Conservation (phyloP, 345 rosid species). For the Aurinia saxatilis region DNA sequence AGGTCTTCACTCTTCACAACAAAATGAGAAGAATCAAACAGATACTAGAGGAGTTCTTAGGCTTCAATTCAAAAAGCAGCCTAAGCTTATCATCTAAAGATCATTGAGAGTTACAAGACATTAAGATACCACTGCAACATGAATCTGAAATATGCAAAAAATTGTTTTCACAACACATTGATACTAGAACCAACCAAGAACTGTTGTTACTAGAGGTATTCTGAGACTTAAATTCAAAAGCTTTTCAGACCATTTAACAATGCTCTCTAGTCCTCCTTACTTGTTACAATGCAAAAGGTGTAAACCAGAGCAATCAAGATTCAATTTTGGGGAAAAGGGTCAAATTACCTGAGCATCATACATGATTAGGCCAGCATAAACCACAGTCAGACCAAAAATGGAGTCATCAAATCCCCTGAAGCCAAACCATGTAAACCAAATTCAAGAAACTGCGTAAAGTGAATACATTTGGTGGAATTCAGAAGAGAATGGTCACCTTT, state of each 20-base stretch:
- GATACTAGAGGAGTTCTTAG: too few relatives aligned
- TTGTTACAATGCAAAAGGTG: neutral
- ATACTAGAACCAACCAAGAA: too few relatives aligned
- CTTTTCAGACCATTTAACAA: neutral
- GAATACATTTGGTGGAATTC: neutral
- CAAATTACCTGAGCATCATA: conserved; percentile 79
- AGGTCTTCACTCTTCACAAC: neutral
- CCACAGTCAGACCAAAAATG: conserved; percentile 62
- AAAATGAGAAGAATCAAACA: neutral
- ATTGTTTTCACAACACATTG: too few relatives aligned
- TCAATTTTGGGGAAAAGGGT: neutral
- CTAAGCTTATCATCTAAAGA: too few relatives aligned
- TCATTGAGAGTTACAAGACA: neutral
- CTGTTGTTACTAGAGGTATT: too few relatives aligned
- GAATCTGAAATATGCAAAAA: too few relatives aligned
- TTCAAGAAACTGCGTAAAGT: neutral
- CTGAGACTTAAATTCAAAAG: neutral
- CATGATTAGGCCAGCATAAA: conserved; percentile 84
- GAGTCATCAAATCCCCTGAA: conserved; percentile 85
- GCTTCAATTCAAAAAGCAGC: too few relatives aligned
- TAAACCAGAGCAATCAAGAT: neutral
- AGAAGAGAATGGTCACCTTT: conserved; percentile 43
- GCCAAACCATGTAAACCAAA: neutral
- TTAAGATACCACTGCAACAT: too few relatives aligned
- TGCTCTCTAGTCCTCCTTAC: neutral